Base-by-base conservation (phyloP, 129 eudicot genomes). In the Dittrichia graveolens region DNA sequence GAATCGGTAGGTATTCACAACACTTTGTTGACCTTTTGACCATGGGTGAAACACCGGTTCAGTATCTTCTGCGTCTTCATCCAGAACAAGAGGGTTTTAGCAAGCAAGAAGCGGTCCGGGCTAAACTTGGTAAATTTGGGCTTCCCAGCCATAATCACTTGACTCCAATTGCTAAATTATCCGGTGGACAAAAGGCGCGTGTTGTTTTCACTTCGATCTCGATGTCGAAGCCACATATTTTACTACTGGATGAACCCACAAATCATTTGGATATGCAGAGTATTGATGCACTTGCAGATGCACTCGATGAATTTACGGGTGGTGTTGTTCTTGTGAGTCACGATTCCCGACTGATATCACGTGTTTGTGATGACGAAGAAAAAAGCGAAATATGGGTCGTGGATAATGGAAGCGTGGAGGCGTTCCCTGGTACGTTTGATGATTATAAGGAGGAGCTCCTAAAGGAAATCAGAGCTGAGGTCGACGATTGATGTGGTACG, bases 261-360 rank as follows among this genome's bases (percentile, higher is more conserved):
- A 65, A 65, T 65, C 70, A 65, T 65, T 42, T 65, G 53, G 70
- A 65, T 65, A 65, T 65, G 70, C 70, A 65, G 53, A 65, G 70
- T 65, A 65, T 65, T 12, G 70, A 65, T 65, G 70, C 70, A 4
- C 70, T 65, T 65, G 70, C 70, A 4, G 70, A 65, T 65, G 70
- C 70, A 18, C 54, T 65, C 0, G 70, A 65, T 44, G 54, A 65
- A 38, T 65, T 65, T 18, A 65, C 70, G 14, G 70, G 70, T 65
- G 70, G 70, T 18, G 70, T 65, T 44, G 70, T 65, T 19, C 70
- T 65, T 16, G 70, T 65, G 24, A 65, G 70, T 65, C 70, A 65
- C 10, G 70, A 65, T 46, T 65, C 70, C 4, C 16, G 70, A 39
- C 39, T 65, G 53, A 65, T 65, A 42, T 65, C 70, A 0, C 53